A percentile compares a stretch with the other conserved stretches of the same genome.
These are phyloP conservation scores for Leersia perrieri DNA, from an alignment of 176 grass and related monocot genomes.

Conservation along the genomic window DNA sequence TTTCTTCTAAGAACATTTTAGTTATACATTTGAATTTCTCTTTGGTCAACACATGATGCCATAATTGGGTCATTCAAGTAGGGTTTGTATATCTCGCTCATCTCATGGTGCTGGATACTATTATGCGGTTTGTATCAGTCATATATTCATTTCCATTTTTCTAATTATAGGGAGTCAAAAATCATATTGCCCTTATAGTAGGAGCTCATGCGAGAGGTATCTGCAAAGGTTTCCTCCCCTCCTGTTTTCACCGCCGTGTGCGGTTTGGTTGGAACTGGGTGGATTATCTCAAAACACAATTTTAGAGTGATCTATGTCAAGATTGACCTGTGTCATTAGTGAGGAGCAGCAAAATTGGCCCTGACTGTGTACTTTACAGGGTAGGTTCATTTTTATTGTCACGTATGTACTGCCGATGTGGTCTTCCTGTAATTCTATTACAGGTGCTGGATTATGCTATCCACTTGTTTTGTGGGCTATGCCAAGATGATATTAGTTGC, in stretches of 20 bases:
- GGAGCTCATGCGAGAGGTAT: constrained; percentile 63
- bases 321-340: neutral
- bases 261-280: too few relatives aligned
- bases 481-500: neutral
- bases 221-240: neutral
- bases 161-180: too few relatives aligned
- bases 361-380: neutral
- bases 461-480: neutral
- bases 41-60: too few relatives aligned
- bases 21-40: too few relatives aligned
- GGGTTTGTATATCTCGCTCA: too few relatives aligned
- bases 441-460: neutral
- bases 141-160: too few relatives aligned
- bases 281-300: too few relatives aligned
- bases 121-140: too few relatives aligned
- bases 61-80: too few relatives aligned
- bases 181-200: too few relatives aligned
- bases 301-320: neutral
- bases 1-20: too few relatives aligned
- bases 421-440: neutral
- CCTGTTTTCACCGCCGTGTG: neutral
- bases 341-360: neutral
- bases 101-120: too few relatives aligned
- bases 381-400: neutral
- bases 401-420: neutral